Evolutionary conservation across 495 filamentous ascomycete genomes (phyloP).

Genomic region (Achaetomiella virescens): DNA sequence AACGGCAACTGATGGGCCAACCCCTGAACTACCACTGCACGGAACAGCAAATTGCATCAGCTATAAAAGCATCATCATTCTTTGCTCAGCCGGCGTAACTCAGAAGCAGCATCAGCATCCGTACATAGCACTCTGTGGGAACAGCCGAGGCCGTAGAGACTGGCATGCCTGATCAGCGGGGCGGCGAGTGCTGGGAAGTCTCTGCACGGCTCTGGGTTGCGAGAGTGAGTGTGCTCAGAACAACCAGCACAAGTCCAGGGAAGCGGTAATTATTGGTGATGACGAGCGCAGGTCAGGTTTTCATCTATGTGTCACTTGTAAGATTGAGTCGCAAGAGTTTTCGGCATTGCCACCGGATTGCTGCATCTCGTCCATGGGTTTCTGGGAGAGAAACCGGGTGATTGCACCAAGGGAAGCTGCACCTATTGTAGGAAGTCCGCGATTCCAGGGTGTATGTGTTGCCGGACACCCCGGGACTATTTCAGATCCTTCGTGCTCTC

Average conservation of each 20-base stretch:
- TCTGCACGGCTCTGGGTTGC: too few species aligned
- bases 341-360: background rate
- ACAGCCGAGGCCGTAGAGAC: background rate
- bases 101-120: background rate
- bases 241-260: background rate
- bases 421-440: too few species aligned
- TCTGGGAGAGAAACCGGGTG: too few species aligned
- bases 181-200: too few species aligned
- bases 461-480: too few species aligned
- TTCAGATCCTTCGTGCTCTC: too few species aligned
- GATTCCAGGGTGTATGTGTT: too few species aligned
- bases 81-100: background rate
- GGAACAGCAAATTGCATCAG: background rate
- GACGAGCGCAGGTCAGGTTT: background rate
- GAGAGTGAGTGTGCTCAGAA: too few species aligned
- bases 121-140: conserved; percentile 1
- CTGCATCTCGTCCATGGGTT: too few species aligned
- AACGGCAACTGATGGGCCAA: conserved; percentile 31
- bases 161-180: background rate
- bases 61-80: background rate
- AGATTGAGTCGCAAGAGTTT: background rate
- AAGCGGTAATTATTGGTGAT: conserved; percentile 3
- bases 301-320: conserved; percentile 3
- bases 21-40: background rate
- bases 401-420: too few species aligned